These are phyloP conservation scores for Gaertneriomyces semiglobifer DNA, from an alignment of 192 early-diverging fungal species.

Conservation along the genomic window DNA sequence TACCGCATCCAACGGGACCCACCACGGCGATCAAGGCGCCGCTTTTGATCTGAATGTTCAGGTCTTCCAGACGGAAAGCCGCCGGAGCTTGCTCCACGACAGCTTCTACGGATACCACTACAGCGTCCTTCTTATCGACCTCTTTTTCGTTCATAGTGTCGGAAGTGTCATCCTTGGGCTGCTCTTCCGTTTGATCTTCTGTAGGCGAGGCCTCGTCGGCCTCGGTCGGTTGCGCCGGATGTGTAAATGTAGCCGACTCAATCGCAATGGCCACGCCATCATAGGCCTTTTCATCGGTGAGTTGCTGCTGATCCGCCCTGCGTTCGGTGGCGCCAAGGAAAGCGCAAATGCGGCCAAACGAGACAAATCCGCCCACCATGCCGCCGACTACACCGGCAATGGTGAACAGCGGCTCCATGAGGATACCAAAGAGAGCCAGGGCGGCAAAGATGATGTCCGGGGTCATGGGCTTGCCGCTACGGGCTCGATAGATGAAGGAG, in stretches of 20 bases:
- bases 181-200: neutral
- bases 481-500: slow-evolving; percentile 19
- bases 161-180: neutral
- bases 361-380: too few species aligned
- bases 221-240: neutral
- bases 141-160: neutral
- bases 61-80: neutral
- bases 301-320: too few species aligned
- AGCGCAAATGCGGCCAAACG: too few species aligned
- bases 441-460: slow-evolving; percentile 60
- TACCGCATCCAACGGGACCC: slow-evolving; percentile 72
- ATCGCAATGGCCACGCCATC: too few species aligned
- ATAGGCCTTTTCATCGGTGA: too few species aligned
- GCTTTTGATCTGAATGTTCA: slow-evolving; percentile 65
- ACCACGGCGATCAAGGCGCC: slow-evolving; percentile 74
- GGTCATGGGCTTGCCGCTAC: slow-evolving; percentile 13
- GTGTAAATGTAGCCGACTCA: too few species aligned
- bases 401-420: slow-evolving; percentile 40
- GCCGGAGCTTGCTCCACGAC: neutral
- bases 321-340: too few species aligned
- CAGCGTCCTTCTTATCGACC: neutral
- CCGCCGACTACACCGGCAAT: neutral
- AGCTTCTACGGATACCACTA: neutral
- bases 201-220: neutral
- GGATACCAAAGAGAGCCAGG: slow-evolving; percentile 54